Evolutionary conservation across 176 grass and related monocot genomes (phyloP).

Genomic region (Bromus sterilis): DNA sequence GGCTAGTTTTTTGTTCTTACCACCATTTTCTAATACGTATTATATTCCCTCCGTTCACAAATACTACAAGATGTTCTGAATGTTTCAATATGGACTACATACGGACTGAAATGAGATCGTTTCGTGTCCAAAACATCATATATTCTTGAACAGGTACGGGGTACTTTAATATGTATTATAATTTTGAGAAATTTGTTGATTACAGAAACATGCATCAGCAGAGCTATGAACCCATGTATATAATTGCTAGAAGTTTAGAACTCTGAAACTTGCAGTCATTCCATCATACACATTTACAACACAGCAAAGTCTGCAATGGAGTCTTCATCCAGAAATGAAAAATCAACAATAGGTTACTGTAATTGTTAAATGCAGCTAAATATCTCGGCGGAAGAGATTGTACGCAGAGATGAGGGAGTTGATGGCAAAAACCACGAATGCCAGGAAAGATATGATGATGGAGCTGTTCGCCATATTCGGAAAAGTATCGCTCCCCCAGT

Average conservation of each 20-base stretch:
- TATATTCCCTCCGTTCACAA: no score
- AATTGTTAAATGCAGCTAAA: constrained; percentile 20
- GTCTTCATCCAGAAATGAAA: neutral
- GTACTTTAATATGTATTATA: no score
- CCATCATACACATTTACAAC: constrained; percentile 2
- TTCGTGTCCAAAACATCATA: neutral
- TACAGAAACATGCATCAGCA: neutral
- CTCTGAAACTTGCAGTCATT: neutral
- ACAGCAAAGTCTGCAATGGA: constrained; percentile 12
- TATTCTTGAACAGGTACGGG: neutral
- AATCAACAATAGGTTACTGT: neutral
- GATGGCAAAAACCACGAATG: constrained; percentile 71
- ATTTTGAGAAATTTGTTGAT: neutral
- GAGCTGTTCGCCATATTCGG: constrained; percentile 82
- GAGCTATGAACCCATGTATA: neutral
- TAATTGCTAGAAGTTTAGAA: neutral
- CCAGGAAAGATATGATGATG: constrained; percentile 72
- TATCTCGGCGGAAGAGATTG: constrained; percentile 62
- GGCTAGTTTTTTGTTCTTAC: no score
- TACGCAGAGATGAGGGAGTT: constrained; percentile 83
- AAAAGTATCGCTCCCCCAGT: constrained; percentile 88
- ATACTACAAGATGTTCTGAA: no score
- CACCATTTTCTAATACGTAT: no score
- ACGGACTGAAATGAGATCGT: no score
- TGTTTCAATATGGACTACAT: no score